These are phyloP conservation scores for Vitis cinerea DNA, from an alignment of 164 flowering plant genomes.

Conservation along the genomic window DNA sequence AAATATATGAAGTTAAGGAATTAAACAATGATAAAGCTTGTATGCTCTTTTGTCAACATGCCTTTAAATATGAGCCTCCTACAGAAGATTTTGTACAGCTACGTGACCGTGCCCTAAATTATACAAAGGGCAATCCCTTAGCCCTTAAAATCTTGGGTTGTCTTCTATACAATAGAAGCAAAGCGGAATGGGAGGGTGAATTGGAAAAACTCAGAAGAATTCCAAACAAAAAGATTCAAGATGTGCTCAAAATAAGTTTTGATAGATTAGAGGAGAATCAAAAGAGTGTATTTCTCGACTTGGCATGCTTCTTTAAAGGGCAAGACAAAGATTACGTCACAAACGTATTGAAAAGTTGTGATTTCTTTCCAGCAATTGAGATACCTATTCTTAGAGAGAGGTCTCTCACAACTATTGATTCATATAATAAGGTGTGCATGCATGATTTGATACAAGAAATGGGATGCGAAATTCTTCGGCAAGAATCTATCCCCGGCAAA, in stretches of 20 bases:
- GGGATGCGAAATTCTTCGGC: no score
- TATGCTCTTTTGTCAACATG: background rate
- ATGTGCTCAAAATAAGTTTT: background rate
- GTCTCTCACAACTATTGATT: no score
- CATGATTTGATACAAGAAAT: no score
- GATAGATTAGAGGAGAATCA: no score
- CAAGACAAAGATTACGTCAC: no score
- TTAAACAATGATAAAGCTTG: background rate
- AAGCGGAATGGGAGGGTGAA: background rate
- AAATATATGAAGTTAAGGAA: background rate
- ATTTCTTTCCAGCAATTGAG: no score
- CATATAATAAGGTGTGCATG: no score
- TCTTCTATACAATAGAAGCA: background rate
- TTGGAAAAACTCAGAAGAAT: background rate
- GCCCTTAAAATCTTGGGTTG: slow-evolving; percentile 6
- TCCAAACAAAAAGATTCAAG: background rate
- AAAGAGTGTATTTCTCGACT: no score
- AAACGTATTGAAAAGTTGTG: no score
- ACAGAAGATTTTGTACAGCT: background rate
- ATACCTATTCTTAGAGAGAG: no score
- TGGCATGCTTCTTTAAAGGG: no score
- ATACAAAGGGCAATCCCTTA: background rate
- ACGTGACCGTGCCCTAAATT: background rate
- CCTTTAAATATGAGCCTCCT: background rate
- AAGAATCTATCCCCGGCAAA: background rate